Evolutionary conservation across 257 asterid species (phyloP).

Genomic region (Mentha longifolia): DNA sequence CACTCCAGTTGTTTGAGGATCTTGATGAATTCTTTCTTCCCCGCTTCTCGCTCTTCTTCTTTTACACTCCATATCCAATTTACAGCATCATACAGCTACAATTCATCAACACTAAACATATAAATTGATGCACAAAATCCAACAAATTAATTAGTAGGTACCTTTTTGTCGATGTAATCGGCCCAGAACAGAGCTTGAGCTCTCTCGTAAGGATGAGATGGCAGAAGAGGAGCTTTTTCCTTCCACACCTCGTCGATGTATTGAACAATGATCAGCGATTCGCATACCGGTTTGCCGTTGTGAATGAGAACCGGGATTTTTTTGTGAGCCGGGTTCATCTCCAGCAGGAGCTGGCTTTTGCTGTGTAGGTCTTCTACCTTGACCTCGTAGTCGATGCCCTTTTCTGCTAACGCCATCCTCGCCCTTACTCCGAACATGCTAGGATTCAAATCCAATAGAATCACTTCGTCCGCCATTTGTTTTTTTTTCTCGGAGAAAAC

Average conservation of each 20-base stretch:
- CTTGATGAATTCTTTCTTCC: background rate
- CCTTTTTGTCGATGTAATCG: conserved; percentile 17
- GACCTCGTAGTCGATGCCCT: conserved; percentile 43
- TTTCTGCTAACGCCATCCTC: conserved; percentile 45
- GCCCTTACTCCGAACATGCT: conserved; percentile 50
- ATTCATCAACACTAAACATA: background rate
- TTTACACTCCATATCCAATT: background rate
- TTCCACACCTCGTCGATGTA: conserved; percentile 66
- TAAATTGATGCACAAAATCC: no score
- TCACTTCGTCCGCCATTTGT: conserved; percentile 28
- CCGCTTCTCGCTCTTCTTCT: background rate
- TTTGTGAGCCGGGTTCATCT: conserved; percentile 55
- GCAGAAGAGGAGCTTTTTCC: conserved; percentile 42
- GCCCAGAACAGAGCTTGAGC: conserved; percentile 29
- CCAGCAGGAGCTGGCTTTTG: conserved; percentile 44
- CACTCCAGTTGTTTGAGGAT: background rate
- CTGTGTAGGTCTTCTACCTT: conserved; percentile 42
- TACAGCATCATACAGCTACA: background rate
- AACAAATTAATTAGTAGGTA: background rate
- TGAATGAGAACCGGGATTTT: conserved; percentile 36
- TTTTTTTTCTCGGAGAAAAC: background rate
- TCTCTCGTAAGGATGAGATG: conserved; percentile 45
- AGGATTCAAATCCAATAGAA: conserved; percentile 28
- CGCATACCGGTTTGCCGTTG: no score
- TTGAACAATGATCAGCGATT: conserved; percentile 51